These are phyloP conservation scores for Naganishia albida DNA, from an alignment of 1,284 basidiomycete species.

Conservation along the genomic window DNA sequence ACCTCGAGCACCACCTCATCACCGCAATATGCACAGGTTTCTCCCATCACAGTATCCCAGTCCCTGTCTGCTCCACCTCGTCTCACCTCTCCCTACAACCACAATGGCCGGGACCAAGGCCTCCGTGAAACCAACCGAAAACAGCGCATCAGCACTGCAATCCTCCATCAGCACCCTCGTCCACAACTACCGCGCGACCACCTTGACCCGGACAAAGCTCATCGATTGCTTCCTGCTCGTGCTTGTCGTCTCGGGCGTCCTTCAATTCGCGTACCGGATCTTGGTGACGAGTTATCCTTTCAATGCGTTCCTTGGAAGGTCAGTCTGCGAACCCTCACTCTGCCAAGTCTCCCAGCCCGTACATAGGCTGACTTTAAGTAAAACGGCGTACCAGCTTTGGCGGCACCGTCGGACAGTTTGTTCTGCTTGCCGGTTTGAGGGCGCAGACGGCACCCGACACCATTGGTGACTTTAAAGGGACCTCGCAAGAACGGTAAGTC, in stretches of 20 bases:
- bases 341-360: not conserved
- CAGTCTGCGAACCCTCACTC: conserved; percentile 48
- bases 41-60: not conserved
- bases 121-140: not conserved
- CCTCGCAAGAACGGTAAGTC: conserved; percentile 87
- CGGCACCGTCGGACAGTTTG: conserved; percentile 94
- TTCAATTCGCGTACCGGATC: conserved; percentile 89
- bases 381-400: conserved; percentile 71
- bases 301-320: conserved; percentile 96
- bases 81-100: not conserved
- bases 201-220: conserved; percentile 82
- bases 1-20: conserved; percentile 6
- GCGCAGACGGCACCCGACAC: conserved; percentile 80
- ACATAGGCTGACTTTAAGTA: not conserved
- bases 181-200: conserved; percentile 68
- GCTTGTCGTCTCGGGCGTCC: conserved; percentile 84
- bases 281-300: conserved; percentile 92
- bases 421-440: conserved; percentile 85
- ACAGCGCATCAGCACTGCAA: conserved; percentile 20
- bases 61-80: no score
- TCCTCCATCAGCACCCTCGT: conserved; percentile 29
- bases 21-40: not conserved
- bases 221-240: conserved; percentile 91
- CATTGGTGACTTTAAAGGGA: conserved; percentile 67
- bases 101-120: conserved; percentile 12